phyloP scores from a whole-genome alignment of 441 rosid genomes.

The Hura crepitans region DNA sequence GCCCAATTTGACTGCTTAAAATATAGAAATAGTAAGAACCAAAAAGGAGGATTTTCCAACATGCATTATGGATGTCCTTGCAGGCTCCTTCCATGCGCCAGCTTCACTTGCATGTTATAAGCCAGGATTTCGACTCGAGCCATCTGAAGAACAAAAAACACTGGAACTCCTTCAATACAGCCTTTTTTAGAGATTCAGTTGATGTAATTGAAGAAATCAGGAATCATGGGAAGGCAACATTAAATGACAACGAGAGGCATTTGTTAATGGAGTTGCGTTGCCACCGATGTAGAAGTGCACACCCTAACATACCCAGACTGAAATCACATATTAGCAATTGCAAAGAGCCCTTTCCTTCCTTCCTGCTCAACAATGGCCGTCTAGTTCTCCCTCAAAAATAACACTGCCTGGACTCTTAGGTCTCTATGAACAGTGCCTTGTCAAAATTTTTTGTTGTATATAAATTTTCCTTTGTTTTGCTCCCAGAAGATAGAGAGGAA shows the following conservation, averaged over 20 bases:
- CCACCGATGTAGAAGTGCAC: slow-evolving; percentile 78
- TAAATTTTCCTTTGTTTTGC: neutral
- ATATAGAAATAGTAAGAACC: neutral
- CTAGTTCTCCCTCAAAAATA: slow-evolving; percentile 31
- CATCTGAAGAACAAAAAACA: slow-evolving; percentile 84
- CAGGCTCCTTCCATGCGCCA: slow-evolving; percentile 90
- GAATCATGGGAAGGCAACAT: slow-evolving; percentile 48
- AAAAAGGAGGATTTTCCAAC: neutral
- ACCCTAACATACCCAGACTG: slow-evolving; percentile 75
- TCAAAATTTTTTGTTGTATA: slow-evolving; percentile 24
- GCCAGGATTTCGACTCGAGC: slow-evolving; percentile 84
- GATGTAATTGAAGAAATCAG: slow-evolving; percentile 73
- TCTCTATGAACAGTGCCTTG: neutral
- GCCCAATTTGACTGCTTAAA: neutral
- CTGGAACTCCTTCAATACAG: slow-evolving; percentile 83
- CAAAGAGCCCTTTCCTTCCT: slow-evolving; percentile 44
- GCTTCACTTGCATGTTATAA: slow-evolving; percentile 87
- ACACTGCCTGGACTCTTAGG: neutral
- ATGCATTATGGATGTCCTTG: slow-evolving; percentile 9
- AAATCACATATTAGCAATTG: slow-evolving; percentile 65
- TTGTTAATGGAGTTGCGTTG: slow-evolving; percentile 78
- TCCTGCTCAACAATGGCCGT: slow-evolving; percentile 44
- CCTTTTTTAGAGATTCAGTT: slow-evolving; percentile 72
- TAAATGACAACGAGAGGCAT: slow-evolving; percentile 38
- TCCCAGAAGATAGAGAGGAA: neutral